These are phyloP conservation scores for Abrus precatorius DNA, from an alignment of 306 rosid species.

Conservation along the genomic window DNA sequence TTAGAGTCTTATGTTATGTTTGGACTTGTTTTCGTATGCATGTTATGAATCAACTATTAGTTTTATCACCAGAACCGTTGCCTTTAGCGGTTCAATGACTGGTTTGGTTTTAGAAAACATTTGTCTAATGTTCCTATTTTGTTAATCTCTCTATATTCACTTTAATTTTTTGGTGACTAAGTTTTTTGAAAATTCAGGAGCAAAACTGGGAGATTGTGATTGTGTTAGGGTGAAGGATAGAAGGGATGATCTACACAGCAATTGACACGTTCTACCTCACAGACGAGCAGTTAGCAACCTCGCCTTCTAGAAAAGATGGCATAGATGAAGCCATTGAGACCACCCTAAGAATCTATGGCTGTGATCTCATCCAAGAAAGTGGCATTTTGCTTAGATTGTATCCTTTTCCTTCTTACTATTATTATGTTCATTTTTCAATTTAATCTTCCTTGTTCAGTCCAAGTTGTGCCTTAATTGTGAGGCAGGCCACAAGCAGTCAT, in stretches of 20 bases:
- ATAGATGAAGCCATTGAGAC: constrained; percentile 84
- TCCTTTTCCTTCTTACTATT: constrained; percentile 38
- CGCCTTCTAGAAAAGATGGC: constrained; percentile 88
- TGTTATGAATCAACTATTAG: not conserved
- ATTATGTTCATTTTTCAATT: not conserved
- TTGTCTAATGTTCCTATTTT: not conserved
- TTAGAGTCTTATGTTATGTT: not conserved
- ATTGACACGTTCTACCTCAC: constrained; percentile 88
- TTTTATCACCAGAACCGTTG: not conserved
- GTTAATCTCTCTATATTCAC: not conserved
- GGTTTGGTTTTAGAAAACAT: not conserved
- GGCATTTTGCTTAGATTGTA: constrained; percentile 93
- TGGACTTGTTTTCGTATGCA: not conserved
- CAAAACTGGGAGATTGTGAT: not conserved
- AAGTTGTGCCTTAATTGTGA: constrained; percentile 44
- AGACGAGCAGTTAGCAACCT: constrained; percentile 67
- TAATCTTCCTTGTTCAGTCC: constrained; percentile 21
- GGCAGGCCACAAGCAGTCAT: constrained; percentile 95
- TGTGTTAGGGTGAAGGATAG: constrained; percentile 27
- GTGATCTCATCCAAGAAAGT: constrained; percentile 95
- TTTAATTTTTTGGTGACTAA: not conserved
- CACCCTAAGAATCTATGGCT: constrained; percentile 87
- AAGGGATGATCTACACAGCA: constrained; percentile 85
- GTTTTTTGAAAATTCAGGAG: not conserved
- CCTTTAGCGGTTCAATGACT: not conserved